phyloP scores from a whole-genome alignment of 2,329 filamentous ascomycete genomes.

The Elsinoe perseae region DNA sequence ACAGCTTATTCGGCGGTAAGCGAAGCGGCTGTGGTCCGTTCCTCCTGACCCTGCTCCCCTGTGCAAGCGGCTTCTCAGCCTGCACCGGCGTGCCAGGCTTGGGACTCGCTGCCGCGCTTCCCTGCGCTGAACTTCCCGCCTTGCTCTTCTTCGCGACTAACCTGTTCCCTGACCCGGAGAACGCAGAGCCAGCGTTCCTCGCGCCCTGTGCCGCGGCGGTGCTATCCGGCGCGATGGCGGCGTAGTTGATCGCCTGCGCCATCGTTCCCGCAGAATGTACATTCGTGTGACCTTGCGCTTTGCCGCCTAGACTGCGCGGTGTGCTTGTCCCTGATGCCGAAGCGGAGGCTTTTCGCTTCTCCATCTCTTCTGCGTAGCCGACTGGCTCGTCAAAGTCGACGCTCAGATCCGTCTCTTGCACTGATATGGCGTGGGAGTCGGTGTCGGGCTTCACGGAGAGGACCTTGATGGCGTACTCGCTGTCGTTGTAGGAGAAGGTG shows the following conservation, averaged over 20 bases:
- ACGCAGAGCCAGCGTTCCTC: slow-evolving; percentile 64
- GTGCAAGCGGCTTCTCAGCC: slow-evolving; percentile 27
- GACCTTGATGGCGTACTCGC: slow-evolving; percentile 85
- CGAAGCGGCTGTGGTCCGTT: slow-evolving; percentile 83
- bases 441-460: slow-evolving; percentile 84
- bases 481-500: slow-evolving; percentile 94
- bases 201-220: slow-evolving; percentile 56
- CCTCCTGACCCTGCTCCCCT: slow-evolving; percentile 35
- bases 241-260: slow-evolving; percentile 97
- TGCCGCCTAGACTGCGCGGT: slow-evolving; percentile 57
- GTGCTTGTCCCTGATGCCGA: slow-evolving; percentile 71
- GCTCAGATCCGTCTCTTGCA: slow-evolving; percentile 91
- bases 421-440: slow-evolving; percentile 77
- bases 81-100: slow-evolving; percentile 50
- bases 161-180: slow-evolving; percentile 70
- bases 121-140: slow-evolving; percentile 53
- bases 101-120: slow-evolving; percentile 21
- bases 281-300: slow-evolving; percentile 51
- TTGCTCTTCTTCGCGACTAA: slow-evolving; percentile 80
- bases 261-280: slow-evolving; percentile 84
- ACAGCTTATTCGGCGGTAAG: slow-evolving; percentile 79
- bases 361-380: slow-evolving; percentile 84
- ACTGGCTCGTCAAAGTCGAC: slow-evolving; percentile 94
- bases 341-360: slow-evolving; percentile 26
- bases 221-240: slow-evolving; percentile 73